Percentiles rank a stretch among this genome's conserved stretches.
phyloP scores from a whole-genome alignment of 2,329 filamentous ascomycete species.

The Boeremia exigua region DNA sequence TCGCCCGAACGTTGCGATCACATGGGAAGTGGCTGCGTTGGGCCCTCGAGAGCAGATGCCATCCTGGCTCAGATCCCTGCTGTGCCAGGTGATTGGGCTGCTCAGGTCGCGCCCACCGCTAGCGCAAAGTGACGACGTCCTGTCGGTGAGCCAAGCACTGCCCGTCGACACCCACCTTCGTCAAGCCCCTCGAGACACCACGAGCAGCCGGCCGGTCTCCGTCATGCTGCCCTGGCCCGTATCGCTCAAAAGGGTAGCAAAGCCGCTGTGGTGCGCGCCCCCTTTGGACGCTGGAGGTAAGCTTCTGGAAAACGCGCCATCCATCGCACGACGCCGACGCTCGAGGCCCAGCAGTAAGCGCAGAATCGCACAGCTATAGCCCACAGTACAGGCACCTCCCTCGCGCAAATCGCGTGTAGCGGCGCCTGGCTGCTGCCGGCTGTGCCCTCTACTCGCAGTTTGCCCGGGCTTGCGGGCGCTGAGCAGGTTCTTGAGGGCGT shows the following conservation, averaged over 20 bases:
- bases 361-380: constrained; percentile 8
- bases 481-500: constrained; percentile 36
- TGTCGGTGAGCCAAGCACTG: constrained; percentile 46
- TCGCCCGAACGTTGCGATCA: constrained; percentile 39
- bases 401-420: constrained; percentile 19
- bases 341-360: constrained; percentile 34
- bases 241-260: constrained; percentile 40
- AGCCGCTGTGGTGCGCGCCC: constrained; percentile 40
- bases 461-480: constrained; percentile 23
- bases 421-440: constrained; percentile 11
- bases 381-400: constrained; percentile 8
- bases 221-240: constrained; percentile 26
- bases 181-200: constrained; percentile 31
- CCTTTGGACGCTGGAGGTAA: constrained; percentile 36
- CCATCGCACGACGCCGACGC: constrained; percentile 26
- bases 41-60: constrained; percentile 25
- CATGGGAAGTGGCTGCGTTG: constrained; percentile 30
- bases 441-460: constrained; percentile 23
- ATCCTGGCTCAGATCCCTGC: constrained; percentile 42
- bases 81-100: constrained; percentile 43
- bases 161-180: constrained; percentile 39
- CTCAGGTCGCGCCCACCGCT: constrained; percentile 43
- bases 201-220: constrained; percentile 15
- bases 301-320: constrained; percentile 44
- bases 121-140: constrained; percentile 47